Conservation (phyloP, 257 asterid genomes). For the Avicennia marina region DNA sequence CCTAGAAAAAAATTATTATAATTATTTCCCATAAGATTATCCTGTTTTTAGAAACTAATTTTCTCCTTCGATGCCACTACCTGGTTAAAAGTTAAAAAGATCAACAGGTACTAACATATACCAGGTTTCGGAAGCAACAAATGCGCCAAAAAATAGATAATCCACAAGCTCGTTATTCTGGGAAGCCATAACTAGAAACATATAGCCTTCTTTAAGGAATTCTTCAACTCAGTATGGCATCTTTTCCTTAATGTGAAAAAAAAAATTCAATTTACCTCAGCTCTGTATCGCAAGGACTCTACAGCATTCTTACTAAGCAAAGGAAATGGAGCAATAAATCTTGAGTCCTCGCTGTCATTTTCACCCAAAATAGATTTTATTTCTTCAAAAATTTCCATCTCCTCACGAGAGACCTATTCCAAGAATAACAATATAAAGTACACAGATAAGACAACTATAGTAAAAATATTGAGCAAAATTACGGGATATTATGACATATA, state of each 20-base stretch:
- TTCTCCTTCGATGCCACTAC: no score
- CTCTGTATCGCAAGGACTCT: slow-evolving; percentile 89
- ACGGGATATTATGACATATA: slow-evolving; percentile 4
- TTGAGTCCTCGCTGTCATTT: slow-evolving; percentile 51
- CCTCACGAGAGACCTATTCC: slow-evolving; percentile 70
- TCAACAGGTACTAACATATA: background rate
- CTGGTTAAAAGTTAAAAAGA: no score
- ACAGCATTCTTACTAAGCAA: slow-evolving; percentile 78
- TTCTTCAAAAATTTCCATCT: slow-evolving; percentile 67
- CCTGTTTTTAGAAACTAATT: no score
- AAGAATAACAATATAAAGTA: slow-evolving; percentile 14
- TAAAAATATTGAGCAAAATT: background rate
- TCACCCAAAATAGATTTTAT: slow-evolving; percentile 73
- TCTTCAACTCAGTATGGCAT: slow-evolving; percentile 5
- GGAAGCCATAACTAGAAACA: background rate
- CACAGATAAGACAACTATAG: background rate
- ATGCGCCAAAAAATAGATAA: background rate
- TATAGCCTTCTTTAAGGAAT: background rate
- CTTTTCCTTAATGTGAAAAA: background rate
- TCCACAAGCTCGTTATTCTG: background rate
- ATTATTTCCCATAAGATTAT: no score
- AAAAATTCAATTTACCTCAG: slow-evolving; percentile 59
- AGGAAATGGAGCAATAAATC: slow-evolving; percentile 87
- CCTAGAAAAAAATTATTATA: no score
- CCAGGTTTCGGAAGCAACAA: background rate